Base-by-base conservation (phyloP, 1,284 basidiomycete species). In the Neotropicomus parvogracilis region DNA sequence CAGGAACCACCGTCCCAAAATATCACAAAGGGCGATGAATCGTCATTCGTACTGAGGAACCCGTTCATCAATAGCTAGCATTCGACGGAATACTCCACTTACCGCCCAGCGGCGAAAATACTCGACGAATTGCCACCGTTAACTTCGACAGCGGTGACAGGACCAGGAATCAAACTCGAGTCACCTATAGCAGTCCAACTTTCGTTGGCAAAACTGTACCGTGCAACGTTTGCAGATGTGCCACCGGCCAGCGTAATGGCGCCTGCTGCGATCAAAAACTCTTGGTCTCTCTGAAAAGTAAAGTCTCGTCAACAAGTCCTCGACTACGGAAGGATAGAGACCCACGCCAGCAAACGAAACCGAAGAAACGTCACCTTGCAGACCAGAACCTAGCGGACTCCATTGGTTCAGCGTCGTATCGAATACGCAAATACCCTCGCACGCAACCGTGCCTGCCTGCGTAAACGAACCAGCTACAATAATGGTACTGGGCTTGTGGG, bases 91-190 rank as follows among this genome's bases (percentile, higher is more conserved):
- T 19, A 32, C 11, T 4, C 11, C 5, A 68, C 81, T 60, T 54
- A 88, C 83, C 80, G 79, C 50, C 95, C 95, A 36, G 93, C 90
- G 37, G 89, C 91, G 62, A 95, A 98, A 56, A 98, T 81, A 60
- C 88, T 95, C 56, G 81, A 87, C 1, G 71, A 68, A 63, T 97
- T 91, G 27, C 80, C 78, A 56, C 87, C 76, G 67, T 98, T 90
- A 44, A 95, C 85, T 47, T 86, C 87, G 44, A 97, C 67, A 12
- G 95, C 92, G 8, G 91, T 88, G 0, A 94, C 90, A 1, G 93
- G 91, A 2, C 95, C 95, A 37, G 93, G 91, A 13, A 97, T 74
- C 41, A 81, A 75, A 12, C 70, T 69, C 11, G 77, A 69, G 35
- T 71, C 66, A 10, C 91, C 93, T 19, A 98, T 69, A 6, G 80